Base-by-base conservation (phyloP, 352 stramenopile genomes). In the Chrysophaeum taylorii region DNA sequence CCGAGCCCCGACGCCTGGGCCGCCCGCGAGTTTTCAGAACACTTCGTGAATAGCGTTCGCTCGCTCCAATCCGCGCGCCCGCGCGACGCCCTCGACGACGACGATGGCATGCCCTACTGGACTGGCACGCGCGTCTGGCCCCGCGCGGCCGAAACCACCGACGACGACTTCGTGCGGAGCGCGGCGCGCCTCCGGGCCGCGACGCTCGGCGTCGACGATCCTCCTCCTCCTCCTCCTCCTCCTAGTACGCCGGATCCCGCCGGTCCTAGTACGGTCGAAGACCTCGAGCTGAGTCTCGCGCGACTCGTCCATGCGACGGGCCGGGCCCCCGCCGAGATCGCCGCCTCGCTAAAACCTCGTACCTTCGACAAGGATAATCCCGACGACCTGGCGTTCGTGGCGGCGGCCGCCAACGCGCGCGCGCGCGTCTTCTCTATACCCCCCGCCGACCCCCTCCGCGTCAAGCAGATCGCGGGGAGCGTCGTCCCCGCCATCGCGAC, bases 31-130 rank as follows among this genome's bases (percentile, higher is more conserved):
- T 80, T 78, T 63, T 29, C 37, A 5, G 37, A 54, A n/a, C 61
- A 76, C 25, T 78, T 74, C 39, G 21, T 29, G 27, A 39, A 36
- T n/a, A 18, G 54, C 2, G 54, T 76, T 42, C 60, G 68, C n/a
- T 64, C 27, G 38, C 29, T 82, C n/a, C 57, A 81, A 16, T 25
- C 18, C 27, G 42, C 75, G 63, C 75, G 81, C 68, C 75, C 77
- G 18, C 48, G 72, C 37, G 75, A 78, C 39, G 68, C 35, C 21
- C 43, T 76, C 1, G 76, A 79, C 63, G n/a, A 64, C 29, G 77
- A 82, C 37, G 77, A 82, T 12, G 77, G 73, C 23, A 63, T 72
- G 25, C 73, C 64, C 21, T 82, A 79, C 68, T 82, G 77, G 77
- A 66, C 43, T n/a, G 75, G 74, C 52, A 66, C 66, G 5, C 37